These are phyloP conservation scores for Cordia subcordata DNA, from an alignment of 257 asterid species.

Conservation along the genomic window DNA sequence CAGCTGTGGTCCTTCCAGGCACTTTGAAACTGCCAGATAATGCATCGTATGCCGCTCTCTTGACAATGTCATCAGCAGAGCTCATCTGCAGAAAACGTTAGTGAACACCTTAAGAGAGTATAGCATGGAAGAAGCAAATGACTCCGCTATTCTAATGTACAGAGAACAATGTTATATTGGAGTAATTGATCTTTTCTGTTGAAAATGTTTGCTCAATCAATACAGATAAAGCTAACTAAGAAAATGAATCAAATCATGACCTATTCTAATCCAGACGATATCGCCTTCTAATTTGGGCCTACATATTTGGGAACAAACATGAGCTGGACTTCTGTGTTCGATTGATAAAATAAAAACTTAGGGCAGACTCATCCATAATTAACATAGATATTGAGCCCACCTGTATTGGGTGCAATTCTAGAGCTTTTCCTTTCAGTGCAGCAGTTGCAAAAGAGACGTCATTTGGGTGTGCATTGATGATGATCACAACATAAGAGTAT, in stretches of 20 bases:
- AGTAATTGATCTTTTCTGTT: no score
- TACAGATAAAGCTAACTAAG: no score
- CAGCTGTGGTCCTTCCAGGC: slow-evolving; percentile 75
- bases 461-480: slow-evolving; percentile 61
- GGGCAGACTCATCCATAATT: not conserved
- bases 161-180: not conserved
- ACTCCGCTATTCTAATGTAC: no score
- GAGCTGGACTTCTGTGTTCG: no score
- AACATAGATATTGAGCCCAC: slow-evolving; percentile 23
- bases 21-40: slow-evolving; percentile 60
- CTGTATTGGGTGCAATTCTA: slow-evolving; percentile 82
- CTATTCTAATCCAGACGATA: no score
- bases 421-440: slow-evolving; percentile 46
- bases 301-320: no score
- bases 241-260: no score
- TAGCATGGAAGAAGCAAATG: not conserved
- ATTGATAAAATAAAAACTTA: no score
- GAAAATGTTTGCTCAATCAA: no score
- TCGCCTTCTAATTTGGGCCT: no score
- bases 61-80: slow-evolving; percentile 60
- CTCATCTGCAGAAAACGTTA: slow-evolving; percentile 39
- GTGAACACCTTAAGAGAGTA: not conserved
- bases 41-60: slow-evolving; percentile 57
- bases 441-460: slow-evolving; percentile 46
- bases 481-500: slow-evolving; percentile 55